Evolutionary conservation across 1,284 basidiomycete genomes (phyloP), one percentile per base, ranked within the genome.

Genomic region (Violaceomyces palustris): DNA sequence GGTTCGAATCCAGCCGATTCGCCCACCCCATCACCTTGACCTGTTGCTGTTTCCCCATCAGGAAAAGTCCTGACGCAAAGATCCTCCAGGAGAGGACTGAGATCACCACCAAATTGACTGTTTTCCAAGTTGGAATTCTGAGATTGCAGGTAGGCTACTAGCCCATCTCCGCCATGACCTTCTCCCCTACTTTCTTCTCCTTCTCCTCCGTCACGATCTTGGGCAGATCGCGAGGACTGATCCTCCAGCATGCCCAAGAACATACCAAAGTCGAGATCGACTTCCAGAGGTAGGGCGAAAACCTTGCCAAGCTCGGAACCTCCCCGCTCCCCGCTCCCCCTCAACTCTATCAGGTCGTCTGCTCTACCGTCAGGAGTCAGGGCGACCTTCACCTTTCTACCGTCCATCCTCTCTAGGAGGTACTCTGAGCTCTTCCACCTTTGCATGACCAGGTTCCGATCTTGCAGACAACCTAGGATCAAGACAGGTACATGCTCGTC

Each of bases 101-200:
- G 55, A 27, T 63, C 61, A 23, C 56, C 58, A n/a, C 42, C 53
- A 29, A 27, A 27, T 10, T 34, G 17, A 11, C 34, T 38, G 11
- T 36, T n/a, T 8, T 61, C 59, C 25, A 69, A 40, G 30, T 69
- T 69, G 17, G 59, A 61, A 47, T 68, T 57, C 39, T 69, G 67
- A 2, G 60, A 61, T 40, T 69, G 67, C 3, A 69, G 55, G 27
- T 69, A 69, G 22, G 55, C 54, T 33, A 64, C 37, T 7, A n/a
- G 10, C 8, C 34, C 12, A 2, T 12, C 14, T 27, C 6, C n/a
- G 9, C 24, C 24, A 6, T 1, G 22, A 18, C 6, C 23, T 39
- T 19, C 15, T n/a, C 17, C 15, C n/a, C n/a, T 23, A 40, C 19
- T n/a, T 28, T 11, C 24, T 14, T 21, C 25, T 25, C 10, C 17